A percentile compares a stretch with the other conserved stretches of the same genome.
Evolutionary conservation across 495 filamentous ascomycete genomes (phyloP).

Genomic region (Lichenothelia convexa): DNA sequence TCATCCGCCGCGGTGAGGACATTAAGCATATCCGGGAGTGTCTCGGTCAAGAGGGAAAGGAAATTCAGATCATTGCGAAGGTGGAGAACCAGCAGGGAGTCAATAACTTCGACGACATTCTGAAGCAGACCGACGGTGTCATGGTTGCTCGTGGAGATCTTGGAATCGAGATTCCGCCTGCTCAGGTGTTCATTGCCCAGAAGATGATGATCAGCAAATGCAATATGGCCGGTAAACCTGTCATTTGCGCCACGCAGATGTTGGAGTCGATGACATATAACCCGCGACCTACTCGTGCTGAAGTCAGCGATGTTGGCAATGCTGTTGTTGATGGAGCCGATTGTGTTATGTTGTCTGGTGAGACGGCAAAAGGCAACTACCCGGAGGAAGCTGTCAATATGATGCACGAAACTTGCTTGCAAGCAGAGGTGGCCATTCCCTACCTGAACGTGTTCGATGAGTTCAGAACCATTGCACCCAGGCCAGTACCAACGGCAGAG

Average conservation of each 20-base stretch:
- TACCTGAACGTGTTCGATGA: conserved; percentile 96
- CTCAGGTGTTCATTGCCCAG: conserved; percentile 96
- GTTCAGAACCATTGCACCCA: conserved; percentile 59
- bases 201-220: conserved; percentile 99
- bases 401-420: conserved; percentile 94
- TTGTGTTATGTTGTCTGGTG: conserved; percentile 98
- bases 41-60: conserved; percentile 77
- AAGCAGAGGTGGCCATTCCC: conserved; percentile 89
- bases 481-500: conserved; percentile 72
- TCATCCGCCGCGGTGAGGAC: conserved; percentile 84
- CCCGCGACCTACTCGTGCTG: conserved; percentile 88
- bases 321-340: conserved; percentile 94
- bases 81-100: conserved; percentile 98
- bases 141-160: conserved; percentile 99
- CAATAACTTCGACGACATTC: conserved; percentile 98
- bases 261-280: conserved; percentile 99
- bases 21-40: conserved; percentile 83
- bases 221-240: conserved; percentile 97
- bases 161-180: conserved; percentile 94
- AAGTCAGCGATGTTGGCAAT: conserved; percentile 97
- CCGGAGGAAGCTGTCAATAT: conserved; percentile 80
- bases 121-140: conserved; percentile 91
- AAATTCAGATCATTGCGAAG: conserved; percentile 99
- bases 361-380: conserved; percentile 96
- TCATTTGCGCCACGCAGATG: conserved; percentile 86